Conservation (phyloP, 495 filamentous ascomycete species). For the Neurospora sp. region DNA sequence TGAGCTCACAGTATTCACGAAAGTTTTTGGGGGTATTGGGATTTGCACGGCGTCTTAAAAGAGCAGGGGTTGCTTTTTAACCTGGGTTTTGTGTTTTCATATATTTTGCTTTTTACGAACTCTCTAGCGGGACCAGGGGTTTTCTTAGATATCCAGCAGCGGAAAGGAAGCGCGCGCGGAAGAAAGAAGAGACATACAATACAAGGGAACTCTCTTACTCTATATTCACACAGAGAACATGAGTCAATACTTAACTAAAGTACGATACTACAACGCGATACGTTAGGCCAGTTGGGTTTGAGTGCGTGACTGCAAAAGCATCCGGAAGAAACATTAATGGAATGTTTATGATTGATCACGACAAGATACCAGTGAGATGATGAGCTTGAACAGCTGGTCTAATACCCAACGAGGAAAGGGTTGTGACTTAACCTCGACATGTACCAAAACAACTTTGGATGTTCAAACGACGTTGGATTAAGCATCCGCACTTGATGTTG, state of each 20-base stretch:
- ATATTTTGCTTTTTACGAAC: not conserved
- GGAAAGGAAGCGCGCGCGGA: not conserved
- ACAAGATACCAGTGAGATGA: not conserved
- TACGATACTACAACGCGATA: not conserved
- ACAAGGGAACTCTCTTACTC: not conserved
- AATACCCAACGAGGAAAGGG: not conserved
- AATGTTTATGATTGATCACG: not conserved
- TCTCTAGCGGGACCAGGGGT: not conserved
- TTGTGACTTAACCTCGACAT: not conserved
- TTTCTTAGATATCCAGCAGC: constrained; percentile 3
- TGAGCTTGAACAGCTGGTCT: not conserved
- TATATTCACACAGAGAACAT: not conserved
- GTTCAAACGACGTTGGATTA: not conserved
- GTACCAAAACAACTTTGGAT: not conserved
- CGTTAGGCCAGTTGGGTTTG: not conserved
- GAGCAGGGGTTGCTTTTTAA: not conserved
- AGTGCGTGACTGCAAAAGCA: not conserved
- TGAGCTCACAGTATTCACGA: not conserved
- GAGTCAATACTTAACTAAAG: not conserved
- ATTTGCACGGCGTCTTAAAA: not conserved
- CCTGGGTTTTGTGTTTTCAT: not conserved
- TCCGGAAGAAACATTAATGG: not conserved
- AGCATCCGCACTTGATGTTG: not conserved
- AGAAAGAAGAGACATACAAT: not conserved
- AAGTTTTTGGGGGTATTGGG: not conserved